Percentiles rank a stretch among this genome's conserved stretches.
phyloP scores from a whole-genome alignment of 202 grass and related monocot genomes.

The Zoysia matrella region DNA sequence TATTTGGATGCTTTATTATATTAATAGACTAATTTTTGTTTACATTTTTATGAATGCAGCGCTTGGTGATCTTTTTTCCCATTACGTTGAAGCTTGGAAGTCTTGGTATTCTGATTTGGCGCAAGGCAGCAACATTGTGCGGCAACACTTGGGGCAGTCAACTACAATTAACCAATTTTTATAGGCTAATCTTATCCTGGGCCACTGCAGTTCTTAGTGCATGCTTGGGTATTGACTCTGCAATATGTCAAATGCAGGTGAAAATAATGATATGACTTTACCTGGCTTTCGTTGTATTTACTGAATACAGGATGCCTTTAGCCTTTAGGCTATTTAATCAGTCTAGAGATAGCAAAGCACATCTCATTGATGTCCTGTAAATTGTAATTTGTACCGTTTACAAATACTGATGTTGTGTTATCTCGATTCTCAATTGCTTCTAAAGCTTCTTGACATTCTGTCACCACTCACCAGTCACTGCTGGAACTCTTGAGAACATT shows the following conservation, averaged over 20 bases:
- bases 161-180: conserved; percentile 39
- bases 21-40: background rate
- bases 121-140: conserved; percentile 53
- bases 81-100: conserved; percentile 88
- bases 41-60: conserved; percentile 57
- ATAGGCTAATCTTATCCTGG: conserved; percentile 41
- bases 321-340: conserved; percentile 20
- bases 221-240: conserved; percentile 44
- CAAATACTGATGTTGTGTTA: background rate
- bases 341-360: conserved; percentile 1
- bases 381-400: background rate
- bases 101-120: conserved; percentile 77
- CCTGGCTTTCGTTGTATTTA: conserved; percentile 58
- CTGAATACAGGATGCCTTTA: conserved; percentile 46
- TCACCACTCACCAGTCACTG: background rate
- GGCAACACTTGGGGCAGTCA: conserved; percentile 42
- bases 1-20: background rate
- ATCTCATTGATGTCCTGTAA: background rate
- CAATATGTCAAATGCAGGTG: conserved; percentile 42
- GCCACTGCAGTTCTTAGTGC: conserved; percentile 32
- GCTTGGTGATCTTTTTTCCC: conserved; percentile 76
- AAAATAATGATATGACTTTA: conserved; percentile 16
- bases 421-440: background rate
- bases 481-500: background rate
- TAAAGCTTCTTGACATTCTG: background rate